Conservation (phyloP, 768 basidiomycete species). For the Amanita pallidorosea region DNA sequence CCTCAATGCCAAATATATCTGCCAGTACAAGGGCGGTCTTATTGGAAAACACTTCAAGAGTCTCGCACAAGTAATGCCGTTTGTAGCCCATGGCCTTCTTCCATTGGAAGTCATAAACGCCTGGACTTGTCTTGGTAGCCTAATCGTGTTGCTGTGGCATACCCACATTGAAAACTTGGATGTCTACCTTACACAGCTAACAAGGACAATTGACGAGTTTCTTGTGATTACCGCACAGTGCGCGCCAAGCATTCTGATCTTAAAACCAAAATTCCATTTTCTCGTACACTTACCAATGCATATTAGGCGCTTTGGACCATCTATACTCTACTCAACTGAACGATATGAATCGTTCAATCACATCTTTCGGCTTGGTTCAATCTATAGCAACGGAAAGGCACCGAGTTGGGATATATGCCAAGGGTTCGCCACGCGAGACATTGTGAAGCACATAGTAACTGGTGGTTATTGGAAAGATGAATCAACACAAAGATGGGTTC, state of each 20-base stretch:
- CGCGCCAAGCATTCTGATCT: constrained; percentile 22
- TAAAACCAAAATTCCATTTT: constrained; percentile 36
- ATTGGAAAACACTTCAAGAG: constrained; percentile 27
- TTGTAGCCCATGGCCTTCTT: constrained; percentile 16
- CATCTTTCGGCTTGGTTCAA: constrained; percentile 19
- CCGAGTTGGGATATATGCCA: no score
- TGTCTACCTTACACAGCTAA: constrained; percentile 13
- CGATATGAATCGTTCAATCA: constrained; percentile 31
- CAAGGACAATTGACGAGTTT: constrained; percentile 23
- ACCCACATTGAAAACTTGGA: constrained; percentile 18
- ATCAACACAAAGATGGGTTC: no score
- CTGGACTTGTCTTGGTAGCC: constrained; percentile 19
- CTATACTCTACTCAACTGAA: constrained; percentile 32
- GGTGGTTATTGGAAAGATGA: no score
- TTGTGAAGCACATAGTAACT: no score
- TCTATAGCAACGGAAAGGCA: constrained; percentile 12
- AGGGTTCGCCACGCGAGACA: no score
- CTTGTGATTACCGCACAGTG: constrained; percentile 17
- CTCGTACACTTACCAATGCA: constrained; percentile 24
- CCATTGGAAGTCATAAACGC: constrained; percentile 11
- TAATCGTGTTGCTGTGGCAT: constrained; percentile 20
- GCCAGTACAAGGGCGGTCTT: constrained; percentile 21
- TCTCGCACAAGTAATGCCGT: constrained; percentile 19
- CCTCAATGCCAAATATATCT: constrained; percentile 17
- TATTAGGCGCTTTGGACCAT: constrained; percentile 28